Percentiles rank a stretch among this genome's conserved stretches.
These are phyloP conservation scores for Pythium rishiriense DNA, from an alignment of 352 stramenopile species.

Conservation along the genomic window DNA sequence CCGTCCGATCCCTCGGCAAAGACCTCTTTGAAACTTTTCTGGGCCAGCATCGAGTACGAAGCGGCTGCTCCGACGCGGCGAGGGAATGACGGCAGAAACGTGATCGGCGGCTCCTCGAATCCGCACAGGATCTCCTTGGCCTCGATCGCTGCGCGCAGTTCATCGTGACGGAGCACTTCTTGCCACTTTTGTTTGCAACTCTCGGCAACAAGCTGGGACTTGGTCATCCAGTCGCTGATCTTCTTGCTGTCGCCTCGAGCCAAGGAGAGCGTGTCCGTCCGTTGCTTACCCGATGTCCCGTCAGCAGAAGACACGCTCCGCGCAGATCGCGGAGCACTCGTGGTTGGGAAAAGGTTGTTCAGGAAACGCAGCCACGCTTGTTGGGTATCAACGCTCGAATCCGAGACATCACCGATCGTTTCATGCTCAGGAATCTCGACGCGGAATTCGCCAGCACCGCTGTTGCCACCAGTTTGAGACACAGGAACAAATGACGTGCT, in stretches of 20 bases:
- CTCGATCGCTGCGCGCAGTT: slow-evolving; percentile 68
- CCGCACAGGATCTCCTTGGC: slow-evolving; percentile 85
- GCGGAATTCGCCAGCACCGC: not conserved
- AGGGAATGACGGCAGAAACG: slow-evolving; percentile 75
- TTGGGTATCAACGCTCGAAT: slow-evolving; percentile 8
- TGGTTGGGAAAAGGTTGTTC: slow-evolving; percentile 42
- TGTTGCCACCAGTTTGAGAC: not conserved
- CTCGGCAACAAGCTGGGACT: slow-evolving; percentile 61
- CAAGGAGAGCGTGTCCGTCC: slow-evolving; percentile 5
- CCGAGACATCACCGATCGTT: not conserved
- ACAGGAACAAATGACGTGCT: slow-evolving; percentile 16
- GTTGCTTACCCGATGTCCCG: slow-evolving; percentile 1
- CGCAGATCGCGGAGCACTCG: not conserved
- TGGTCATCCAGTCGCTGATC: slow-evolving; percentile 57
- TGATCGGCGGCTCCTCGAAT: slow-evolving; percentile 78
- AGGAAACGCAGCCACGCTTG: slow-evolving; percentile 52
- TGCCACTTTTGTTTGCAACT: slow-evolving; percentile 68
- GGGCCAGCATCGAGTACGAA: slow-evolving; percentile 65
- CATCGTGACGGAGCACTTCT: slow-evolving; percentile 72
- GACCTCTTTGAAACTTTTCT: slow-evolving; percentile 56
- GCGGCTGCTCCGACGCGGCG: slow-evolving; percentile 55
- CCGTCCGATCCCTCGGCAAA: slow-evolving; percentile 39
- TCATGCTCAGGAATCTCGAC: slow-evolving; percentile 6
- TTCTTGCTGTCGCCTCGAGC: slow-evolving; percentile 53
- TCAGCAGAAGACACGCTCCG: not conserved